Conservation (phyloP, 345 rosid species). For the Cardamine resedifolia region DNA sequence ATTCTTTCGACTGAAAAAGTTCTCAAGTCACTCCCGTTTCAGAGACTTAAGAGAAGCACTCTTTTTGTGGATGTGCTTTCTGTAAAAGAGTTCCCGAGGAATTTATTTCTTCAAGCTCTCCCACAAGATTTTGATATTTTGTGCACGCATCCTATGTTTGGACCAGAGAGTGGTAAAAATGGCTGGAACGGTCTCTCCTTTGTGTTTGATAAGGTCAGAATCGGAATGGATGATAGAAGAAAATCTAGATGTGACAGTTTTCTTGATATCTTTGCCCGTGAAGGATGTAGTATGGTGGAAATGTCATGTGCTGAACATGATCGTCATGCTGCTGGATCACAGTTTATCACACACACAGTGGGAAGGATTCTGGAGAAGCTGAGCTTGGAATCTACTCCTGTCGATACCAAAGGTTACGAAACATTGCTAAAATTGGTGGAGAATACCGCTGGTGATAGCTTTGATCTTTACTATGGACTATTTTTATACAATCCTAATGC, state of each 20-base stretch:
- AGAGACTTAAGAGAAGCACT: constrained; percentile 76
- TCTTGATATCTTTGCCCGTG: constrained; percentile 63
- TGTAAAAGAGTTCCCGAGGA: constrained; percentile 78
- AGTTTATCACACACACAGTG: constrained; percentile 78
- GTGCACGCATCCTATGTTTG: constrained; percentile 88
- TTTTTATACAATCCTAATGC: constrained; percentile 81
- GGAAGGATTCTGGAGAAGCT: constrained; percentile 77
- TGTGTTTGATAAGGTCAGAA: constrained; percentile 73
- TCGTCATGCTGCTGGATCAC: constrained; percentile 79
- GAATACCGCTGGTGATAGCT: constrained; percentile 80
- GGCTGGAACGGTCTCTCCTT: constrained; percentile 73
- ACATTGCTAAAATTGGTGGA: constrained; percentile 76
- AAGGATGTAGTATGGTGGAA: constrained; percentile 84
- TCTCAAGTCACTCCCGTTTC: constrained; percentile 64
- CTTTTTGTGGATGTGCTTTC: constrained; percentile 89
- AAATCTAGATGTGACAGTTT: constrained; percentile 52
- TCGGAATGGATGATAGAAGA: constrained; percentile 52
- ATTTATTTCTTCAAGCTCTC: constrained; percentile 50
- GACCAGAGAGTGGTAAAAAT: constrained; percentile 79
- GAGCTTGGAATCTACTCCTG: constrained; percentile 56
- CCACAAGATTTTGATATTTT: constrained; percentile 67
- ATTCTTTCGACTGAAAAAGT: constrained; percentile 75
- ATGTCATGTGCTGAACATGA: constrained; percentile 90
- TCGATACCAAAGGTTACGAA: constrained; percentile 72
- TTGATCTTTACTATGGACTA: constrained; percentile 75